phyloP scores from a whole-genome alignment of 352 stramenopile species.

The Globisporangium perplexum region DNA sequence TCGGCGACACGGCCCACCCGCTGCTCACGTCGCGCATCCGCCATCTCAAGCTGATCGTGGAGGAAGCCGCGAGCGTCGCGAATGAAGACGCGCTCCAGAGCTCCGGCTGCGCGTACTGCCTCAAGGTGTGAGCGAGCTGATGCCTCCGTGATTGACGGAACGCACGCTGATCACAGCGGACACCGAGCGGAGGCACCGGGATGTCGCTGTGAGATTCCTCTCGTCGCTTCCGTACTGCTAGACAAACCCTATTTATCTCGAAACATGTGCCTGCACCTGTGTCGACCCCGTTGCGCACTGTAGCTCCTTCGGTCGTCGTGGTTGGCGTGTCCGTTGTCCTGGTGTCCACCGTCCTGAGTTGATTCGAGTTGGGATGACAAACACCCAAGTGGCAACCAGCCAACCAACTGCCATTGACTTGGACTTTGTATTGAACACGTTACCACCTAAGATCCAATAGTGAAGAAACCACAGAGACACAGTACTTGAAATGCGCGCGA shows the following conservation, averaged over 20 bases:
- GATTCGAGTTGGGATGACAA: too few relatives aligned
- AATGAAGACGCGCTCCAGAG: neutral
- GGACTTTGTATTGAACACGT: too few relatives aligned
- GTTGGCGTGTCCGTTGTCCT: too few relatives aligned
- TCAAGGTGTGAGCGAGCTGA: conserved; percentile 5
- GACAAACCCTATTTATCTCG: neutral
- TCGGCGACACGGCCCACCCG: conserved; percentile 73
- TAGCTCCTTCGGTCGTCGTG: too few relatives aligned
- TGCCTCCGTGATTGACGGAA: neutral
- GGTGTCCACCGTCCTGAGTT: too few relatives aligned
- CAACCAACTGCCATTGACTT: too few relatives aligned
- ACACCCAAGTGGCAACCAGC: too few relatives aligned
- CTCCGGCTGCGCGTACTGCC: conserved; percentile 12
- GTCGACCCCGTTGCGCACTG: too few relatives aligned
- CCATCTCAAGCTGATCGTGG: conserved; percentile 47
- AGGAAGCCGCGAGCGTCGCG: conserved; percentile 2
- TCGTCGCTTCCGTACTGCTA: neutral
- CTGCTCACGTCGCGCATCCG: conserved; percentile 69
- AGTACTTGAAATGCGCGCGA: neutral
- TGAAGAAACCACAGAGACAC: too few relatives aligned
- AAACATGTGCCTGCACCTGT: neutral
- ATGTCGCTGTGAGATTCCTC: too few relatives aligned
- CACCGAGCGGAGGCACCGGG: neutral
- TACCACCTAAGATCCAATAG: too few relatives aligned
- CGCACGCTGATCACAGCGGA: neutral